Base-by-base conservation (phyloP, 208 protist genomes). In the Polymyxa betae region DNA sequence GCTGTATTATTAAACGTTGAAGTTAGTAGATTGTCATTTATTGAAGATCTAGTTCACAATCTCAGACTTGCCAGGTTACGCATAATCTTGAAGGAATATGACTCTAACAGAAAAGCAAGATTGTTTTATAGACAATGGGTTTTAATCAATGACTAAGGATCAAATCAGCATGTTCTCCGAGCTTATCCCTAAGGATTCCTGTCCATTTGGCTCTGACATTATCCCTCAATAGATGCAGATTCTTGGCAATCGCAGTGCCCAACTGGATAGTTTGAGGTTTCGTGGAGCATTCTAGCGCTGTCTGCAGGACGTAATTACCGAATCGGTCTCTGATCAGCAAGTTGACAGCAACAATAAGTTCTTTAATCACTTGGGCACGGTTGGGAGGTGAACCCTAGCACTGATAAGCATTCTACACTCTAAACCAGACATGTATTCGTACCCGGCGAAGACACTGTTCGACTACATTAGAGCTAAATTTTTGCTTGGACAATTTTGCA, bases 261-360 rank as follows among this genome's bases (percentile, higher is more conserved):
- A 82, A n/a, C 35, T 35, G 35, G 10, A 45, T 5, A 5, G 40
- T 40, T 43, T 82, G 72, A 5, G 5, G 72, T 5, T 35, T 5
- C 10, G 35, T 82, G 35, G 72, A 5, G 35, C 40, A 82, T n/a
- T 82, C 72, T 12, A 82, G 72, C 72, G 72, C 72, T n/a, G n/a
- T 82, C 40, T 82, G 72, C 72, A 82, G 72, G 10, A 82, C 72
- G 72, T 82, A 82, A 35, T 82, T 82, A 5, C 72, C 72, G 72
- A 82, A 82, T 43, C 72, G 72, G 72, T 82, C 72, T 5, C 72
- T 5, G 40, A 82, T 82, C 72, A 82, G 72, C 72, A 82, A n/a
- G n/a, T n/a, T n/a, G 40, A 82, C 72, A 5, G 72, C 5, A n/a
- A 5, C n/a, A n/a, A 82, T 82, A 5, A 82, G 72, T n/a, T 82